Conservation (phyloP, 805 yeast species). For the Wickerhamiella sorbophila region DNA sequence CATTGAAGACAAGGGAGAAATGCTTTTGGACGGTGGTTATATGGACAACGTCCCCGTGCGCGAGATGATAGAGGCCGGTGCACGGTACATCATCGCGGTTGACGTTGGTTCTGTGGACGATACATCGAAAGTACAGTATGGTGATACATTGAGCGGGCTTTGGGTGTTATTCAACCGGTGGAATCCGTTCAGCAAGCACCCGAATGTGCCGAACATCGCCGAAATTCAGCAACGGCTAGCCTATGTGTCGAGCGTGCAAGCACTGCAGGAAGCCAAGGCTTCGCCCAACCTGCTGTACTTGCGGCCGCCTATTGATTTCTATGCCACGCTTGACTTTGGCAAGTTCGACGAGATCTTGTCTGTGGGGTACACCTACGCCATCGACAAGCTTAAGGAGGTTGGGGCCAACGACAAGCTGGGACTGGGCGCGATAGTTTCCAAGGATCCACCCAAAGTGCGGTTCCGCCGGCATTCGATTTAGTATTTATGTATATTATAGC, state of each 20-base stretch:
- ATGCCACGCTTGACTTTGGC: constrained; percentile 82
- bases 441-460: not conserved
- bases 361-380: constrained; percentile 69
- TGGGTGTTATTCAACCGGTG: constrained; percentile 81
- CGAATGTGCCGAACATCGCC: constrained; percentile 86
- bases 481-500: not conserved
- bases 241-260: constrained; percentile 89
- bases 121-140: constrained; percentile 75
- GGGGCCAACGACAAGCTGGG: not conserved
- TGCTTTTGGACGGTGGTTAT: constrained; percentile 94
- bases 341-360: constrained; percentile 79
- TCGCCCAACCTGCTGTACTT: constrained; percentile 76
- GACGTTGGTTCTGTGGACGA: constrained; percentile 96
- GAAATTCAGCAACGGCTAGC: constrained; percentile 89
- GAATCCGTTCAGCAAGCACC: constrained; percentile 79
- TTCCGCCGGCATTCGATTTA: constrained; percentile 2
- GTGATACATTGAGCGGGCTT: constrained; percentile 81
- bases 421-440: not conserved
- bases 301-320: constrained; percentile 87
- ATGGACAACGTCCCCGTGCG: constrained; percentile 83
- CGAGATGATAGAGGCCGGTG: constrained; percentile 82
- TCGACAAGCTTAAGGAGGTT: constrained; percentile 33
- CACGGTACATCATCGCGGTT: constrained; percentile 73
- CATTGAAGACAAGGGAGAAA: constrained; percentile 73
- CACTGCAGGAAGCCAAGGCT: constrained; percentile 70